Conservation (phyloP, 2,329 filamentous ascomycete species). For the Hypoxylon sp. region DNA sequence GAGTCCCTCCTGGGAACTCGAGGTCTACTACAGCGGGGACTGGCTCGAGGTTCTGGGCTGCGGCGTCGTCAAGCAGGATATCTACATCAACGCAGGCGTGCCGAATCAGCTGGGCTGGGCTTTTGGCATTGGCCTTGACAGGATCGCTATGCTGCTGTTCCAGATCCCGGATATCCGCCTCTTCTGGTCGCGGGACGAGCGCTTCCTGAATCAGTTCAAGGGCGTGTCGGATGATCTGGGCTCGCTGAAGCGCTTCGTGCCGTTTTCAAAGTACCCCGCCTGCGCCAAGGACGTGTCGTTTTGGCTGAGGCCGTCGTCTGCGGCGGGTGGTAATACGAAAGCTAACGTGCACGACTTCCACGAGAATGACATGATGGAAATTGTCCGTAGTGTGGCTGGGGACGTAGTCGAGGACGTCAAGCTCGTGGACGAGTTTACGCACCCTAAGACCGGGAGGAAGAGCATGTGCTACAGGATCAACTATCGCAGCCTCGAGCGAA, state of each 20-base stretch:
- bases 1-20: slow-evolving; percentile 93
- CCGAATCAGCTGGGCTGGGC: slow-evolving; percentile 89
- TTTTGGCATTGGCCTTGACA: slow-evolving; percentile 93
- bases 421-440: slow-evolving; percentile 87
- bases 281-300: slow-evolving; percentile 96
- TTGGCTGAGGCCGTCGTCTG: slow-evolving; percentile 75
- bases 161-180: slow-evolving; percentile 95
- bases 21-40: slow-evolving; percentile 93
- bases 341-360: slow-evolving; percentile 74
- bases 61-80: slow-evolving; percentile 86
- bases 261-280: slow-evolving; percentile 92
- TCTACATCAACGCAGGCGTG: slow-evolving; percentile 83
- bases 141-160: slow-evolving; percentile 98
- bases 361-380: slow-evolving; percentile 97
- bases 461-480: slow-evolving; percentile 95
- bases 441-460: slow-evolving; percentile 85
- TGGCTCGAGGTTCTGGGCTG: slow-evolving; percentile 98
- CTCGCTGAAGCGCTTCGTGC: slow-evolving; percentile 75
- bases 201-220: slow-evolving; percentile 90
- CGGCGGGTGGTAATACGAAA: slow-evolving; percentile 63
- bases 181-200: slow-evolving; percentile 90
- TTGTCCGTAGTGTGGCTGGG: slow-evolving; percentile 86
- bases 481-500: slow-evolving; percentile 92
- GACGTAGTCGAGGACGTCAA: slow-evolving; percentile 90
- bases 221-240: slow-evolving; percentile 69